Evolutionary conservation across 2,329 filamentous ascomycete genomes (phyloP).

Genomic region (Scedosporium minutisporum): DNA sequence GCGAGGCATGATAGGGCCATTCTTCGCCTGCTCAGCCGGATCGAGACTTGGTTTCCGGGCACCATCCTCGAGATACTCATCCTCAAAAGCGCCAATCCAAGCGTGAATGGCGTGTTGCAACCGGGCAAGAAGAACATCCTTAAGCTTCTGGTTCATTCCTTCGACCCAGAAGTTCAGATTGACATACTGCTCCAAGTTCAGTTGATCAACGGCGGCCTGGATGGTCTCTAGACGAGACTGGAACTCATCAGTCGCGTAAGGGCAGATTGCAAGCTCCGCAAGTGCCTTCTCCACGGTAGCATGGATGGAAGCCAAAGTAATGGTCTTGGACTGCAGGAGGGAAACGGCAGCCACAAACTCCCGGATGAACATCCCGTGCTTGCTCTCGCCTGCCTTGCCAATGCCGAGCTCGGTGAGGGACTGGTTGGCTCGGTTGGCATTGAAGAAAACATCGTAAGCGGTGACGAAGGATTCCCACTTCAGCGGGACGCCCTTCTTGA

Average conservation of each 20-base stretch:
- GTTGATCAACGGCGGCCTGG: slow-evolving; percentile 86
- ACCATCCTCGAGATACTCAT: slow-evolving; percentile 43
- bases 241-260: slow-evolving; percentile 74
- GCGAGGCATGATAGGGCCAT: slow-evolving; percentile 57
- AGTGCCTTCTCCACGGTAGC: slow-evolving; percentile 73
- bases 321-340: slow-evolving; percentile 78
- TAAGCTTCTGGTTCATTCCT: slow-evolving; percentile 77
- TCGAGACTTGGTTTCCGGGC: slow-evolving; percentile 39
- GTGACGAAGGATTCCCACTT: slow-evolving; percentile 98
- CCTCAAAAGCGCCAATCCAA: slow-evolving; percentile 82
- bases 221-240: slow-evolving; percentile 72
- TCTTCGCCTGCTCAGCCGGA: slow-evolving; percentile 32
- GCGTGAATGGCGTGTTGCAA: slow-evolving; percentile 74
- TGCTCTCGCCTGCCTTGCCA: slow-evolving; percentile 63
- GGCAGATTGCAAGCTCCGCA: slow-evolving; percentile 72
- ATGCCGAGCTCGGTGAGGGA: slow-evolving; percentile 33
- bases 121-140: slow-evolving; percentile 67
- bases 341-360: slow-evolving; percentile 85
- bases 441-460: slow-evolving; percentile 78
- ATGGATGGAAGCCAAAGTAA: slow-evolving; percentile 68
- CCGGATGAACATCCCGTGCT: slow-evolving; percentile 92
- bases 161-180: slow-evolving; percentile 88
- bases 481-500: slow-evolving; percentile 78
- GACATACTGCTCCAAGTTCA: slow-evolving; percentile 92
- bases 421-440: slow-evolving; percentile 33